Percentiles rank a stretch among this genome's conserved stretches.
Conservation (phyloP, 139 green algal genomes). For the Chlamydomonas applanata region DNA sequence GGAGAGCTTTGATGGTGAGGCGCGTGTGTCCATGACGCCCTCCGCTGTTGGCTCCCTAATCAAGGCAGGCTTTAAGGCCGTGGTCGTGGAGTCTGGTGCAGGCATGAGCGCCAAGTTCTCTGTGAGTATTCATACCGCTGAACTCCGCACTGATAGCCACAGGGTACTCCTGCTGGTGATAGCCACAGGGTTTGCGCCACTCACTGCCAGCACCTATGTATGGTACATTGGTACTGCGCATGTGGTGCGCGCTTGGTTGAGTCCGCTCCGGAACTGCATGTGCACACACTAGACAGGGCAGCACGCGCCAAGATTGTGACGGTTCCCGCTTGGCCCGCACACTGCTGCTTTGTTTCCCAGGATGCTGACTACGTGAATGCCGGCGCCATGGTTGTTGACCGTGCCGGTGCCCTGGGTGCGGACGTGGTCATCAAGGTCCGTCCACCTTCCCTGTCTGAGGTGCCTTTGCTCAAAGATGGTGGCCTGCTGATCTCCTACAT, state of each 20-base stretch:
- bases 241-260: no score
- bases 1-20: not conserved
- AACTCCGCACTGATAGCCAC: no score
- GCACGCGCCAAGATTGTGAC: no score
- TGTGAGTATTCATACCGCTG: no score
- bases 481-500: conserved; percentile 68
- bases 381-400: conserved; percentile 67
- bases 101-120: not conserved
- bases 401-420: conserved; percentile 41
- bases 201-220: no score
- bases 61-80: not conserved
- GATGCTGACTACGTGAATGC: conserved; percentile 51
- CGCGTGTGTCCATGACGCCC: not conserved
- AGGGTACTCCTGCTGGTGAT: no score
- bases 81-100: not conserved
- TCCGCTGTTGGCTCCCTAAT: not conserved
- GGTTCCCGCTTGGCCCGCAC: no score
- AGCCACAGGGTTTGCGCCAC: no score
- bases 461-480: no score
- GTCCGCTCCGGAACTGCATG: no score
- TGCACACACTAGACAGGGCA: no score
- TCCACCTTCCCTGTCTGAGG: not conserved
- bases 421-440: conserved; percentile 68
- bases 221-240: no score
- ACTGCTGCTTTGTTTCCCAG: not conserved